Evolutionary conservation across 495 filamentous ascomycete genomes (phyloP), one percentile per base, ranked within the genome.

Genomic region (Terfezia boudieri): DNA sequence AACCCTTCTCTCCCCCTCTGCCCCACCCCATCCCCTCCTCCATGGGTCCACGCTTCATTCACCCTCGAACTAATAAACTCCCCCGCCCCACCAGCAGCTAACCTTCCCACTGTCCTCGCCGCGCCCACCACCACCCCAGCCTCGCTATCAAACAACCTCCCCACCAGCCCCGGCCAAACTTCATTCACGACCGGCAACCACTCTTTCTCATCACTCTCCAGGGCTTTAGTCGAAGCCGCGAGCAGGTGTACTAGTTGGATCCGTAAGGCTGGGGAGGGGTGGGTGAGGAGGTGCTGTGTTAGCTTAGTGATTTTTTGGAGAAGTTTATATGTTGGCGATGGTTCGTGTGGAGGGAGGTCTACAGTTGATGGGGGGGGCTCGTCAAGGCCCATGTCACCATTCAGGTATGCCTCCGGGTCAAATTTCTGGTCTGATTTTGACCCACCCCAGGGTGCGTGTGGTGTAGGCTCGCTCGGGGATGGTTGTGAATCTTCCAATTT

Each of bases 151-250:
- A 82, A 73, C 7, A 95, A 72, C 37, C 84, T 74, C 5, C 74
- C 67, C 0, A 83, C 67, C 9, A 93, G 69, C 6, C 84, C 76
- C 0, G 87, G 85, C 86, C 87, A 98, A 23, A 95, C 68, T 4
- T 83, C 82, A 64, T 94, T 86, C 50, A 95, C 79, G 3, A 95
- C 71, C 0, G 90, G 90, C 1, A 98, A 71, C 63, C 93, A 94
- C 11, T 76, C 77, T 51, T 83, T 76, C 63, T 92, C 82, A 60
- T 90, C 78, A 0, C 73, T 70, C 2, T 81, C 75, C 2, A 95
- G 74, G 4, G 79, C 72, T 0, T 80, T 77, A 10, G 79, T 71
- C 9, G 83, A 76, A 4, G 79, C 81, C 20, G 73, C 66, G 36
- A 94, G 73, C 8, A 95, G 80, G 37, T 73, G 72, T 49, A 94